Evolutionary conservation across 148 eudicot genomes (phyloP).

Genomic region (Nepenthes gracilis): DNA sequence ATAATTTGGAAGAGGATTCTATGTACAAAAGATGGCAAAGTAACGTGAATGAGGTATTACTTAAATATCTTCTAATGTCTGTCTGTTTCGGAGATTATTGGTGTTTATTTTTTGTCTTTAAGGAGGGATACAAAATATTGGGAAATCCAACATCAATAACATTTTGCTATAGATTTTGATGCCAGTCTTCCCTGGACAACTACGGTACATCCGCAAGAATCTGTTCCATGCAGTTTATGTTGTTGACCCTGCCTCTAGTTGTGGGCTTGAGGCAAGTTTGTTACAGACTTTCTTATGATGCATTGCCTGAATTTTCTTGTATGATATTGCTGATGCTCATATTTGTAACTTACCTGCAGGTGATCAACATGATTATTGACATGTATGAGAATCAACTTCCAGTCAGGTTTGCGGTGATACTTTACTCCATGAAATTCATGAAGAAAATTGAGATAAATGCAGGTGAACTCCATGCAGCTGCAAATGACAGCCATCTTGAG

Average conservation of each 20-base stretch:
- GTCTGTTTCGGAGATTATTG: neutral
- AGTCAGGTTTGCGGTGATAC: slow-evolving; percentile 78
- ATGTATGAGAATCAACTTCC: slow-evolving; percentile 87
- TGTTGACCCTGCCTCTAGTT: slow-evolving; percentile 74
- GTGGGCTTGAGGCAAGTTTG: slow-evolving; percentile 89
- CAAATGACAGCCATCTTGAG: slow-evolving; percentile 16
- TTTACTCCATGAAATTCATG: slow-evolving; percentile 56
- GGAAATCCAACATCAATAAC: too few species aligned
- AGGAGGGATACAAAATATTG: neutral
- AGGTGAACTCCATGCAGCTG: slow-evolving; percentile 30
- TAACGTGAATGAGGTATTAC: slow-evolving; percentile 79
- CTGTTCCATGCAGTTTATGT: slow-evolving; percentile 80
- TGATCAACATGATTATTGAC: slow-evolving; percentile 49
- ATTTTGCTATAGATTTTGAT: slow-evolving; percentile 57
- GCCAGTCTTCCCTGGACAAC: slow-evolving; percentile 98
- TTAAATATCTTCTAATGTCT: neutral
- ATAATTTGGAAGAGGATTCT: slow-evolving; percentile 86
- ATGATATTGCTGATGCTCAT: slow-evolving; percentile 4
- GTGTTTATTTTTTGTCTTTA: neutral
- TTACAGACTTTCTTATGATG: neutral
- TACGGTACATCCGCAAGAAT: slow-evolving; percentile 91
- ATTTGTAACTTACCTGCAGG: slow-evolving; percentile 27
- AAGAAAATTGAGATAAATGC: slow-evolving; percentile 42
- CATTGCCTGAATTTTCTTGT: neutral
- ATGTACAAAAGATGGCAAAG: slow-evolving; percentile 94